Percentiles rank a stretch among this genome's conserved stretches.
Evolutionary conservation across 305 asterid species (phyloP).

Genomic region (Rubia tinctorum): DNA sequence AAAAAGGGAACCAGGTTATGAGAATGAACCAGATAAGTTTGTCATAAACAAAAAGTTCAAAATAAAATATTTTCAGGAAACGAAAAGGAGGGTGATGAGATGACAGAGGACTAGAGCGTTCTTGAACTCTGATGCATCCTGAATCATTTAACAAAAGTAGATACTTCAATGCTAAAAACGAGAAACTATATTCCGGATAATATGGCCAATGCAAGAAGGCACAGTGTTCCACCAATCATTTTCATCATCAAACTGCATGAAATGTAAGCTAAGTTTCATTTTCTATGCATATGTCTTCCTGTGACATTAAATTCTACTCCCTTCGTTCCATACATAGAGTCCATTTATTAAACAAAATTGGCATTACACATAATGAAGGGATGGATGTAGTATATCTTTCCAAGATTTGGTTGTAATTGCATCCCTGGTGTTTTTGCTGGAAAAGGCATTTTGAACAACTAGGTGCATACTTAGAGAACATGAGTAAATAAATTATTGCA

Average conservation of each 20-base stretch:
- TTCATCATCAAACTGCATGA: neutral
- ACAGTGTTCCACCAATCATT: neutral
- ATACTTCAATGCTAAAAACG: slow-evolving; percentile 6
- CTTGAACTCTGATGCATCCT: slow-evolving; percentile 18
- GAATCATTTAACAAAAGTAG: neutral
- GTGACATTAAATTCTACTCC: neutral
- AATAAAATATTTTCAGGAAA: slow-evolving; percentile 27
- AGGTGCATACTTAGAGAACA: neutral
- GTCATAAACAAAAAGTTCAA: neutral
- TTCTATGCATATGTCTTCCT: neutral
- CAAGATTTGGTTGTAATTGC: neutral
- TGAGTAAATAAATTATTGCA: neutral
- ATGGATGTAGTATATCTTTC: neutral
- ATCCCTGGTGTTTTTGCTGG: neutral
- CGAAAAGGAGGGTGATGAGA: slow-evolving; percentile 5
- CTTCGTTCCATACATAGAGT: neutral
- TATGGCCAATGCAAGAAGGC: neutral
- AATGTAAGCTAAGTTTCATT: neutral
- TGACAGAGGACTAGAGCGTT: slow-evolving; percentile 32
- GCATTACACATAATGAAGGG: neutral
- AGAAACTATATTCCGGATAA: neutral
- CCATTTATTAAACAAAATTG: neutral
- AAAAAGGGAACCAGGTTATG: neutral
- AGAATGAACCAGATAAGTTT: neutral
- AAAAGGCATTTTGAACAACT: neutral